Base-by-base conservation (phyloP, 176 grass and related monocot genomes). In the Avena eriantha region DNA sequence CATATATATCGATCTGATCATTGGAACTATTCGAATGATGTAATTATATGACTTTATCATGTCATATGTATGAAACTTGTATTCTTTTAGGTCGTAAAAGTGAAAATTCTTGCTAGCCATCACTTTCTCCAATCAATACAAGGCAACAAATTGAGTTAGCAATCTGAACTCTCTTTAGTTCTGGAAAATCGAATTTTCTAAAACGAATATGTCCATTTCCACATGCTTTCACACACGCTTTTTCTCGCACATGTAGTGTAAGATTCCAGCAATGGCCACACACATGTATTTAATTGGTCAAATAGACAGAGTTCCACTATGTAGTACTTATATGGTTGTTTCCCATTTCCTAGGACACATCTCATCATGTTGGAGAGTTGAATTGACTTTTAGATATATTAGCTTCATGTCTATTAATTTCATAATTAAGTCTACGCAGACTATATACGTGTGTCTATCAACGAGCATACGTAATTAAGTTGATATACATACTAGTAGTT, bases 321-420 rank as follows among this genome's bases (percentile, higher is more conserved):
- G 36, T 39, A 39, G 0, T 14, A 68, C 16, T 8, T 18, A 35
- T 3, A 12, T 11, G 22, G 17, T 59, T 76, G 35, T 74, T 84
- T 91, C 69, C 85, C 49, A 87, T 81, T 81, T 78, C 66, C 51
- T 49, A 70, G 51, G 68, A n/a, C n/a, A 85, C 84, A 76, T 69
- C 76, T 69, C 3, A 17, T 16, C 53, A 84, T 43, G 69, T 19
- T 46, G 21, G 21, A 61, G 67, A 22, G 69, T 88, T 84, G 50
- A 91, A 77, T 85, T 91, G 85, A 91, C 89, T 80, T 80, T 48
- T 16, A 81, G n/a, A 61, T 45, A 56, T 69, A 39, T 81, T 50
- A 91, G 21, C n/a, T 46, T 56, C 47, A 56, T 51, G 54, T 70
- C 49, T 87, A 29, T 29, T 29, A 29, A 80, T 49, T 15, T 51